Base-by-base conservation (phyloP, 2,329 filamentous ascomycete species). In the Penicillium psychrosexuale region DNA sequence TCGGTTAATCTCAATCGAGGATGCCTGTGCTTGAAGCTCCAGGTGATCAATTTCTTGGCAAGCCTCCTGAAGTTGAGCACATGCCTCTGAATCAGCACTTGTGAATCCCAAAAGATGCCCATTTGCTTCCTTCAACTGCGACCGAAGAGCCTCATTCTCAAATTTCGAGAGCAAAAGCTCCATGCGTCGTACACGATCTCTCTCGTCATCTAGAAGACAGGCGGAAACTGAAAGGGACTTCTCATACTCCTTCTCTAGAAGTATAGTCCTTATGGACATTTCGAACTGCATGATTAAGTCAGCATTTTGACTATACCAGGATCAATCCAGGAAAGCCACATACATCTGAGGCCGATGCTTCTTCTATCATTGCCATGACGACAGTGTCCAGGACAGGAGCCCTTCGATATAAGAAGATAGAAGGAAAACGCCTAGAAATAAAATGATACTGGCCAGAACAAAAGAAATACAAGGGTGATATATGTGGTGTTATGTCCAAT, bases 131-230 rank as follows among this genome's bases (percentile, higher is more conserved):
- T 83, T 78, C 17, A 92, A 71, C 59, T 87, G 80, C 42, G 85
- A 82, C 60, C 84, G 82, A 28, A 96, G 73, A 9, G 83, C 80
- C 45, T 86, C 82, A 60, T 87, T 90, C 59, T 95, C 88, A 61
- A 92, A 85, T 58, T 86, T 81, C n/a, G 89, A 77, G n/a, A 91
- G 74, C 51, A 92, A 75, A 51, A 86, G 80, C 59, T 86, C 83
- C 57, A 93, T 80, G 61, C 84, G 84, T 49, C 91, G 74, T 60
- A 86, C 82, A 45, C 92, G 85, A 37, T 84, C 79, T 56, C 87
- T 84, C 71, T 97, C 92, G 61, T 91, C 85, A 65, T 89, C 89
- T 61, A 84, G 77, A 52, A 95, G 79, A 11, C 87, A 77, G 50
- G 89, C 82, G 34, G 88, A 82, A 51, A 85, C 79, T 62, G 87